Evolutionary conservation across 768 basidiomycete species (phyloP).

Genomic region (Leccinum arenicola): DNA sequence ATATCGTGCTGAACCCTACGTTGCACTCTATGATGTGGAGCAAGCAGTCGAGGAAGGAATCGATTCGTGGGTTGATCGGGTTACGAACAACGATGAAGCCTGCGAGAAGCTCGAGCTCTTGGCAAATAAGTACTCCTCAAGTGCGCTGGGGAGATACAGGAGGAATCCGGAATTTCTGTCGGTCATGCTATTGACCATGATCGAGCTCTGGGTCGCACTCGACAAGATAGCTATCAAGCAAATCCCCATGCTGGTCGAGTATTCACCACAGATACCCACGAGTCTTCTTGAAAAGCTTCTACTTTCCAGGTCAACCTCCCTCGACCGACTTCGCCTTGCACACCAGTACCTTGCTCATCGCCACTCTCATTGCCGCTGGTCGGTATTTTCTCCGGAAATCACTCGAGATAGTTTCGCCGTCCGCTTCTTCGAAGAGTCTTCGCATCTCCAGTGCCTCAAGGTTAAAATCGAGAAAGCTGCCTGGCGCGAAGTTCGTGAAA

Average conservation of each 20-base stretch:
- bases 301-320: slow-evolving; percentile 24
- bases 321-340: slow-evolving; percentile 28
- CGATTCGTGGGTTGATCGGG: slow-evolving; percentile 30
- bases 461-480: too few relatives aligned
- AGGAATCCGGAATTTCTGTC: slow-evolving; percentile 36
- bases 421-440: too few relatives aligned
- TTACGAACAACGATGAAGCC: slow-evolving; percentile 5
- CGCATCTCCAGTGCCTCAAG: too few relatives aligned
- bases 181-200: slow-evolving; percentile 35
- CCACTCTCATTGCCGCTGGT: slow-evolving; percentile 16
- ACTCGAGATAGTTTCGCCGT: too few relatives aligned
- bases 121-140: slow-evolving; percentile 22
- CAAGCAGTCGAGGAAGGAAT: slow-evolving; percentile 28
- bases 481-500: too few relatives aligned
- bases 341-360: slow-evolving; percentile 33
- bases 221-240: slow-evolving; percentile 24
- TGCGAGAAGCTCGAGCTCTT: slow-evolving; percentile 20
- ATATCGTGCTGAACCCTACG: slow-evolving; percentile 6
- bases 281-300: slow-evolving; percentile 22
- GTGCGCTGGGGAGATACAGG: slow-evolving; percentile 14
- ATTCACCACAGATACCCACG: slow-evolving; percentile 29
- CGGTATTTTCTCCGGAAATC: slow-evolving; percentile 32
- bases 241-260: slow-evolving; percentile 30
- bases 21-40: slow-evolving; percentile 38
- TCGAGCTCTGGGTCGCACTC: slow-evolving; percentile 36